Percentiles rank a stretch among this genome's conserved stretches.
These are phyloP conservation scores for Candida loeiensis DNA, from an alignment of 805 yeast genomes.

Conservation along the genomic window DNA sequence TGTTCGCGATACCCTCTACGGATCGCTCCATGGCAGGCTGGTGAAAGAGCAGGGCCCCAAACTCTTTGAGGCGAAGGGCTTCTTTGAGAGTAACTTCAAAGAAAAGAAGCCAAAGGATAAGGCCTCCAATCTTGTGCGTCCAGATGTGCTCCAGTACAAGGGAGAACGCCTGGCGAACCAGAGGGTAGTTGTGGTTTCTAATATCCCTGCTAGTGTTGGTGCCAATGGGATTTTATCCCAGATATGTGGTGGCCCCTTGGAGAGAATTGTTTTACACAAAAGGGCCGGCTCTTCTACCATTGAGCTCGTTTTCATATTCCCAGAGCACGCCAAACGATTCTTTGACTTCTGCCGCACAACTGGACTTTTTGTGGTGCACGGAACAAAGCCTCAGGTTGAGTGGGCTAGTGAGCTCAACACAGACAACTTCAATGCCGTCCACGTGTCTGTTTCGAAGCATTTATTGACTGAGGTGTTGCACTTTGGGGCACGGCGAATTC, in stretches of 20 bases:
- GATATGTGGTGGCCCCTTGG: conserved; percentile 68
- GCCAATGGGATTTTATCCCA: conserved; percentile 50
- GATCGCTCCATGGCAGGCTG: neutral
- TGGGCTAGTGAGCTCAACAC: conserved; percentile 41
- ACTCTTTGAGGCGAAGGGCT: neutral
- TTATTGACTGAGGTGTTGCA: conserved; percentile 30
- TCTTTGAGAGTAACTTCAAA: neutral
- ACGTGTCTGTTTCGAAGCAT: conserved; percentile 22
- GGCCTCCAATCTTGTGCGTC: neutral
- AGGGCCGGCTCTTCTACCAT: conserved; percentile 19
- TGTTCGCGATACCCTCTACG: neutral
- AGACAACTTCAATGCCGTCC: conserved; percentile 17
- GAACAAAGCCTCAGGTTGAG: conserved; percentile 42
- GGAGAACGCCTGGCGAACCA: neutral
- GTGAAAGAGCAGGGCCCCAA: neutral
- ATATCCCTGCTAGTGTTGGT: conserved; percentile 43
- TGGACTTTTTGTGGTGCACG: conserved; percentile 59
- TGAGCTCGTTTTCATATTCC: conserved; percentile 50
- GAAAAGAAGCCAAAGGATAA: neutral
- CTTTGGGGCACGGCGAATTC: conserved; percentile 52
- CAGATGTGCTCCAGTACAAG: neutral
- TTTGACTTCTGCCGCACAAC: conserved; percentile 45
- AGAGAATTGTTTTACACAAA: conserved; percentile 36
- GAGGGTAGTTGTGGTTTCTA: conserved; percentile 28
- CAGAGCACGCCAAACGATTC: conserved; percentile 54